phyloP scores from a whole-genome alignment of 805 yeast species.

The Cephaloascus albidus region DNA sequence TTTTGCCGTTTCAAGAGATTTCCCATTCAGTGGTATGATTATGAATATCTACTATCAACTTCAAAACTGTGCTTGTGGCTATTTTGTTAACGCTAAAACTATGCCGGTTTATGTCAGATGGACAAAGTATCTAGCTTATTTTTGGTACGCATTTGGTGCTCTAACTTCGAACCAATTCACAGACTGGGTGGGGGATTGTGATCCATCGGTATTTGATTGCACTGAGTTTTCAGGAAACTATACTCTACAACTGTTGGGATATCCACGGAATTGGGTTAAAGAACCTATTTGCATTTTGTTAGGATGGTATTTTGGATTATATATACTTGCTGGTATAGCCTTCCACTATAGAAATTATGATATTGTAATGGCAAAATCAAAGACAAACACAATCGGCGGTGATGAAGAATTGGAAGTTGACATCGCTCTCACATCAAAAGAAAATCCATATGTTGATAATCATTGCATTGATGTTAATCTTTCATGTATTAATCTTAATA shows the following conservation, averaged over 20 bases:
- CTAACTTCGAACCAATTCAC: slow-evolving; percentile 57
- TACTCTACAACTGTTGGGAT: slow-evolving; percentile 50
- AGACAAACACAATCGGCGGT: slow-evolving; percentile 20
- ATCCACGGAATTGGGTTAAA: slow-evolving; percentile 51
- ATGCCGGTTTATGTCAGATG: slow-evolving; percentile 85
- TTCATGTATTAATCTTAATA: slow-evolving; percentile 3
- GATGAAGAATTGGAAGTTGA: slow-evolving; percentile 8
- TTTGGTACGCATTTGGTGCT: slow-evolving; percentile 76
- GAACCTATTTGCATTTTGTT: slow-evolving; percentile 54
- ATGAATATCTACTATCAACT: slow-evolving; percentile 58
- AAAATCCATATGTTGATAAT: neutral
- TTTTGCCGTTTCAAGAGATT: slow-evolving; percentile 48
- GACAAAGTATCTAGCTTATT: slow-evolving; percentile 68
- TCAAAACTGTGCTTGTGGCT: slow-evolving; percentile 75
- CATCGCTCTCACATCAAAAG: neutral
- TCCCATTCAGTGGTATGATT: slow-evolving; percentile 51
- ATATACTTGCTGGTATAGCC: slow-evolving; percentile 34
- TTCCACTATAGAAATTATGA: slow-evolving; percentile 42
- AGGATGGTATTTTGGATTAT: slow-evolving; percentile 51
- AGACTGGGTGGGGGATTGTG: slow-evolving; percentile 51
- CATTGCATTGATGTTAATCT: slow-evolving; percentile 6
- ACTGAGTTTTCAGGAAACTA: slow-evolving; percentile 43
- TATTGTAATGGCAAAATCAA: slow-evolving; percentile 17
- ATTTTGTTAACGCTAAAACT: slow-evolving; percentile 59
- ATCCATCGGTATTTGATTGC: slow-evolving; percentile 24